These are phyloP conservation scores for Cyanodermella asteris DNA, from an alignment of 2,329 filamentous ascomycete genomes.

Conservation along the genomic window DNA sequence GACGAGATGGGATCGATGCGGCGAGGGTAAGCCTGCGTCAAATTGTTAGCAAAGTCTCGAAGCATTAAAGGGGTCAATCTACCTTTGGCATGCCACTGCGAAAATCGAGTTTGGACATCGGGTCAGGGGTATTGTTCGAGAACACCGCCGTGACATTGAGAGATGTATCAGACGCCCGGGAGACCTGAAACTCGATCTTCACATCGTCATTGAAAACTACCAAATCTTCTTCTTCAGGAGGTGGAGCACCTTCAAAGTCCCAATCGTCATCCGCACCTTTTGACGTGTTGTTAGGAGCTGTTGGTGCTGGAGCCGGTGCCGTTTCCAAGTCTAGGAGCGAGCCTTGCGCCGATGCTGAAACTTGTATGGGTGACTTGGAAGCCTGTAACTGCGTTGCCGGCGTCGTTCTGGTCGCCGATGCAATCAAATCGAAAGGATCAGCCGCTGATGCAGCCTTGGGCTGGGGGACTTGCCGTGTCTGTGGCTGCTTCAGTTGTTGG, in stretches of 20 bases:
- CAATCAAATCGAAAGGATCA: too few relatives aligned
- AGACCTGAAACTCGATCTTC: conserved; percentile 51
- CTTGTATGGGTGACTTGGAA: conserved; percentile 3
- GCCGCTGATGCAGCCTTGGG: too few relatives aligned
- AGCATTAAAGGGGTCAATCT: conserved; percentile 9
- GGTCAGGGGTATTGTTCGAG: conserved; percentile 53
- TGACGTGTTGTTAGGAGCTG: conserved; percentile 5
- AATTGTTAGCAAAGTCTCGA: conserved; percentile 1
- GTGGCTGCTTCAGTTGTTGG: too few relatives aligned
- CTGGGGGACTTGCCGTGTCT: too few relatives aligned
- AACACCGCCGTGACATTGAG: conserved; percentile 53
- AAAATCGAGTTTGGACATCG: conserved; percentile 63
- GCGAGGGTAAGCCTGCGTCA: conserved; percentile 49
- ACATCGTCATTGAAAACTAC: conserved; percentile 21
- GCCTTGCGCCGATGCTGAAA: conserved; percentile 10
- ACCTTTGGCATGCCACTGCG: conserved; percentile 90
- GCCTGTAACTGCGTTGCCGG: conserved; percentile 23
- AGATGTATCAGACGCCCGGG: conserved; percentile 32
- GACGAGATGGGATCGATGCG: conserved; percentile 71
- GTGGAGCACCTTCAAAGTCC: conserved; percentile 7
- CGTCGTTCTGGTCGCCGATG: too few relatives aligned
- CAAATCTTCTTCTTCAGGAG: conserved; percentile 5
- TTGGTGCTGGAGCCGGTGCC: conserved; percentile 3
- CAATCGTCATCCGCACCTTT: conserved; percentile 8
- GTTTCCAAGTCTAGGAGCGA: conserved; percentile 16